Evolutionary conservation across 805 yeast species (phyloP).

Genomic region (Candida golubevii): DNA sequence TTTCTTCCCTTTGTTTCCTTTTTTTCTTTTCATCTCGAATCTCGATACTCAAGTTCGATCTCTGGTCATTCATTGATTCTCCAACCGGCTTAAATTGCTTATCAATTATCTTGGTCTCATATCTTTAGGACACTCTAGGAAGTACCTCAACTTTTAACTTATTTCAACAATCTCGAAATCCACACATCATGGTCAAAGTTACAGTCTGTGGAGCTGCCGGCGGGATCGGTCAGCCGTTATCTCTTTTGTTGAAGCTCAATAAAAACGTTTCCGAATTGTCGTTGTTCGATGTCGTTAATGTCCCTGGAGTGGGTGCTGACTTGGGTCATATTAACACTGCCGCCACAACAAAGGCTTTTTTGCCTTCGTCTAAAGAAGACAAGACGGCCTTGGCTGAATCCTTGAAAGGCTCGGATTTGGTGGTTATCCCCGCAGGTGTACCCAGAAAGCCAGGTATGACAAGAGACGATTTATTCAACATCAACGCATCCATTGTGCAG

Average conservation of each 20-base stretch:
- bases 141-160: not conserved
- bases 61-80: too few species aligned
- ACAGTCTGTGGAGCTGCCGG: conserved; percentile 91
- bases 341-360: conserved; percentile 53
- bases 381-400: conserved; percentile 43
- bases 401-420: conserved; percentile 44
- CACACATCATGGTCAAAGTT: conserved; percentile 52
- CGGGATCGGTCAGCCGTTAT: conserved; percentile 91
- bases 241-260: conserved; percentile 71
- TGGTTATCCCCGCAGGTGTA: conserved; percentile 77
- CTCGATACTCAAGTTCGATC: too few species aligned
- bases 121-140: not conserved
- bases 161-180: not conserved
- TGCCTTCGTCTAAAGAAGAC: conserved; percentile 53
- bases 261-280: conserved; percentile 62
- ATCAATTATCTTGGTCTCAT: too few species aligned
- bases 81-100: too few species aligned
- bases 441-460: conserved; percentile 96
- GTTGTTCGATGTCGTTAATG: conserved; percentile 78
- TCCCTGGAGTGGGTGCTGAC: conserved; percentile 87
- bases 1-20: not conserved
- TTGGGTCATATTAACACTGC: conserved; percentile 77
- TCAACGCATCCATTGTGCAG: conserved; percentile 77
- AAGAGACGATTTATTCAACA: conserved; percentile 81
- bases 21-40: too few species aligned